phyloP scores from a whole-genome alignment of 352 stramenopile species.

The Globisporangium nunn region DNA sequence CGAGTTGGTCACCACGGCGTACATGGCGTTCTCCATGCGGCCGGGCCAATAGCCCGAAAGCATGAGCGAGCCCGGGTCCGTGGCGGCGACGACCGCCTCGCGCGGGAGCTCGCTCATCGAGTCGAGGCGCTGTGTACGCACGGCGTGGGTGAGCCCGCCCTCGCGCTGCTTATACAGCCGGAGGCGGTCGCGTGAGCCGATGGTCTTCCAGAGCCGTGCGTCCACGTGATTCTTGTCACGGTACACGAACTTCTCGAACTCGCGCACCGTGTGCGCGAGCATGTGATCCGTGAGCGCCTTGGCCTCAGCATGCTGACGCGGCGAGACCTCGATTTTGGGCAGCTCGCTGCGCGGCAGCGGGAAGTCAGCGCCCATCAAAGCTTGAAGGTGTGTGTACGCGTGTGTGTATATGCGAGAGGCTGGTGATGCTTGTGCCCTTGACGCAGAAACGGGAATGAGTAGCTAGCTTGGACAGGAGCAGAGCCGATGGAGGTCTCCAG shows the following conservation, averaged over 20 bases:
- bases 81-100: constrained; percentile 23
- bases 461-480: background rate
- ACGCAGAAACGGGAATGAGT: background rate
- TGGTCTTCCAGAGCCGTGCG: constrained; percentile 29
- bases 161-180: constrained; percentile 43
- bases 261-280: constrained; percentile 33
- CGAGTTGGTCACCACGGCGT: constrained; percentile 39
- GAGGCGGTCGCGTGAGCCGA: constrained; percentile 34
- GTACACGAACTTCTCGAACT: constrained; percentile 37
- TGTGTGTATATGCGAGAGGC: too few species aligned
- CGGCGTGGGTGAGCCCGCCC: constrained; percentile 17
- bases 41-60: constrained; percentile 39
- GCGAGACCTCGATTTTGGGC: constrained; percentile 29
- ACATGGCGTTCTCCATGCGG: constrained; percentile 50
- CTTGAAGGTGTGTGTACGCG: too few species aligned
- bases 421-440: background rate
- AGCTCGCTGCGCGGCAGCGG: constrained; percentile 41
- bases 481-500: background rate
- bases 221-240: constrained; percentile 29
- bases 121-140: constrained; percentile 21
- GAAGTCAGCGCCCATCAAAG: constrained; percentile 19
- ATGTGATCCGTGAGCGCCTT: constrained; percentile 37
- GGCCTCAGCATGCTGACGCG: constrained; percentile 25
- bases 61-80: constrained; percentile 24
- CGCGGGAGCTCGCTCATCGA: constrained; percentile 18